Base-by-base conservation (phyloP, 2,329 filamentous ascomycete species). In the Fusarium sulawesiense region DNA sequence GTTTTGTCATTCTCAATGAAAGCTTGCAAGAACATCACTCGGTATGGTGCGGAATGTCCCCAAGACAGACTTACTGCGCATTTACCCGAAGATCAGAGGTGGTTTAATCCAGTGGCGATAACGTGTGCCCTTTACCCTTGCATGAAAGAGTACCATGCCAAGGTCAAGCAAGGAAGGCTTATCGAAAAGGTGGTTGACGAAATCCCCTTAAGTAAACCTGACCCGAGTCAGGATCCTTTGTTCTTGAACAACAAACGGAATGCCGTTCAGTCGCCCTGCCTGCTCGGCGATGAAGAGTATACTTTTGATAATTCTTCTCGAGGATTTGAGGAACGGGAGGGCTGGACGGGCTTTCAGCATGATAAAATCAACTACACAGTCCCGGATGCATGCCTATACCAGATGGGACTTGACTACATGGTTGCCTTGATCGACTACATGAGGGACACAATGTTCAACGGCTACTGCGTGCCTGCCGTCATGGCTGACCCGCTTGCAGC, bases 101-200 rank as follows among this genome's bases (percentile, higher is more conserved):
- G 1, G 6, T 5, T 25, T 1, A 32, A 55, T 29, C 16, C 16
- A 2, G 5, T 46, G 16, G 57, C 57, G 12, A n/a, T 18, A 6
- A 46, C 60, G 3, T 62, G 60, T 7, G 40, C 60, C 3, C 46
- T 62, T 1, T 62, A 62, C 2, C 60, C 60, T 7, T 62, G 60
- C 7, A n/a, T 62, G 12, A 62, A 62, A 12, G 29, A 62, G 10
- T 62, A 62, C 16, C 16, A 62, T 12, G 60, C 40, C 27, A 14
- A 29, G n/a, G 20, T 62, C 0, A 59, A 62, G 12, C 5, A 21
- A 3, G 41, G 40, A 23, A n/a, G 25, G 2, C 46, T 62, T 1
- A 8, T 32, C 2, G 60, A 62, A 21, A 45, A 47, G 6, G 25
- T 62, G 0, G 27, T 62, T 16, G 18, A 8, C 0, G 20, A 45